Evolutionary conservation across 306 rosid genomes (phyloP), one percentile per base, ranked within the genome.

Genomic region (Sicyos edulis): DNA sequence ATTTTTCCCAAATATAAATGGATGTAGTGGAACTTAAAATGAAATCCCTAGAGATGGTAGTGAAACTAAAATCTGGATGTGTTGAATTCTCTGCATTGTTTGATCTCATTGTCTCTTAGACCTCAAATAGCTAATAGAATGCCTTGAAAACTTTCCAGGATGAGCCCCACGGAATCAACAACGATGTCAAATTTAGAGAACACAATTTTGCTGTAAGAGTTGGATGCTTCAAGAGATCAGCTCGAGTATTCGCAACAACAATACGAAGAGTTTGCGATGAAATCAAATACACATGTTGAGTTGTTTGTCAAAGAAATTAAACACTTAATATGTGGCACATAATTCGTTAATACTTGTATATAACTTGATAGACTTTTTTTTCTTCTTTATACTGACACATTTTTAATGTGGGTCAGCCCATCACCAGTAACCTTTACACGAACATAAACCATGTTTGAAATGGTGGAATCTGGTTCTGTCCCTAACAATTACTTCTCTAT

Each of bases 1-100:
- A 85, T 65, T 80, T 88, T 78, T 86, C 90, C 26, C 96, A 88
- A 75, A 90, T 88, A 91, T 92, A 90, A 82, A 88, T 95, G 96
- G 45, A 92, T 79, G 78, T 90, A 81, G 90, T 86, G 82, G 91
- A 92, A 77, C 86, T 85, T 37, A 79, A 87, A 63, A 83, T 89
- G 74, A 84, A 85, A 74, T 85, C 88, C 82, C 76, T 90, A 78
- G 91, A 88, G 77, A 40, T 85, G 85, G 96, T 90, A 76, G 59
- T 77, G 64, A 86, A 85, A 77, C 74, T 87, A 81, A 83, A 83
- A 80, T 73, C 80, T 26, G 96, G 86, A 86, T 82, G 86, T 96
- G 98, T 88, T 73, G 71, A 78, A 51, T 40, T 40, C 70, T 83
- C 44, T 75, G 78, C 66, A 44, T 55, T 77, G 58, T 76, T 52